Percentiles rank a stretch among this genome's conserved stretches.
phyloP scores from a whole-genome alignment of 495 filamentous ascomycete species.

The Tuber microsphaerosporum region DNA sequence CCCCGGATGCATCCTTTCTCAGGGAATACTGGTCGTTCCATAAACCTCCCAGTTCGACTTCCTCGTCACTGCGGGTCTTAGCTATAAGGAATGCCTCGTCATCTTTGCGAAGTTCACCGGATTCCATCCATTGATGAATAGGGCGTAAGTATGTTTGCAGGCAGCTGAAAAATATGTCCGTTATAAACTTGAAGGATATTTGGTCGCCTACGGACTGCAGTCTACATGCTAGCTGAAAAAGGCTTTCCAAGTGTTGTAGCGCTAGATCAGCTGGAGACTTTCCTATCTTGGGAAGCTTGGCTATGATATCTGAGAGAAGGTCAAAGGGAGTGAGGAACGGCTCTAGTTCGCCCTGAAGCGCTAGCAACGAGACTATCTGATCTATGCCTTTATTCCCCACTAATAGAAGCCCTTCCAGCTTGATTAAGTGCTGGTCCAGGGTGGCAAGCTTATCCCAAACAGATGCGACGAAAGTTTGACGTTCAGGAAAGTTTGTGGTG shows the following conservation, averaged over 20 bases:
- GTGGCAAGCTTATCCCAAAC: slow-evolving; percentile 44
- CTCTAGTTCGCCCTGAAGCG: slow-evolving; percentile 56
- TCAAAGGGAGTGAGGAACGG: slow-evolving; percentile 51
- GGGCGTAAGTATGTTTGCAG: slow-evolving; percentile 76
- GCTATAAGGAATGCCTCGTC: slow-evolving; percentile 70
- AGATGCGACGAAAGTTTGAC: slow-evolving; percentile 32
- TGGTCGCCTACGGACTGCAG: slow-evolving; percentile 63
- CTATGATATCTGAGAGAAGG: slow-evolving; percentile 49
- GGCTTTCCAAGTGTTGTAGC: slow-evolving; percentile 58
- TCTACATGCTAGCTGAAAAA: slow-evolving; percentile 62
- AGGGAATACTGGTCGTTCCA: slow-evolving; percentile 74
- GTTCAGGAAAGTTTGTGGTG: slow-evolving; percentile 22
- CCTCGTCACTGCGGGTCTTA: slow-evolving; percentile 46
- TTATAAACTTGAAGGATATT: slow-evolving; percentile 54
- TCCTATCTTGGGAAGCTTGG: slow-evolving; percentile 25
- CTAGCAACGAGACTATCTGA: slow-evolving; percentile 47
- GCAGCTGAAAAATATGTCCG: slow-evolving; percentile 68
- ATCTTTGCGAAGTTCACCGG: slow-evolving; percentile 57
- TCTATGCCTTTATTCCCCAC: slow-evolving; percentile 43
- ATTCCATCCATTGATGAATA: slow-evolving; percentile 77
- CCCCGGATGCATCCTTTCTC: slow-evolving; percentile 49
- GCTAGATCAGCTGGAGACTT: slow-evolving; percentile 40
- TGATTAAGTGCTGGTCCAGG: slow-evolving; percentile 47
- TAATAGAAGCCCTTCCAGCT: slow-evolving; percentile 43
- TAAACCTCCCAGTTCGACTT: slow-evolving; percentile 56